Conservation (phyloP, 352 stramenopile genomes). For the Pythium brassicae region DNA sequence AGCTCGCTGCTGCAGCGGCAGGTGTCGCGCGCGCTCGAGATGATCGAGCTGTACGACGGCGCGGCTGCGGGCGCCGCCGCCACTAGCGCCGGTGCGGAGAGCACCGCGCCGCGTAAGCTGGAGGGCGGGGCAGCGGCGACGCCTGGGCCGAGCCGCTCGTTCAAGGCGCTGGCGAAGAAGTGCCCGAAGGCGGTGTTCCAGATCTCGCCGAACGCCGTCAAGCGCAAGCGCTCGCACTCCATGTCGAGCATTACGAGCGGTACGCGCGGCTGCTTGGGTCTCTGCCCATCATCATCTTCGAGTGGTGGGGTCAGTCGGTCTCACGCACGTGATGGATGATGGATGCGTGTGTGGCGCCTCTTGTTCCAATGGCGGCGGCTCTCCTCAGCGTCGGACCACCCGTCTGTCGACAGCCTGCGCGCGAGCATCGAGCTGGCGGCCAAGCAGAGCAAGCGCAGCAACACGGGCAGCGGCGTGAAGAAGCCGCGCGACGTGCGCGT, state of each 20-base stretch:
- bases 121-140: conserved; percentile 2
- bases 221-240: conserved; percentile 61
- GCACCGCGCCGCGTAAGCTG: conserved; percentile 3
- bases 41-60: conserved; percentile 35
- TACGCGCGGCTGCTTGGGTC: conserved; percentile 19
- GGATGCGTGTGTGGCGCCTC: not conserved
- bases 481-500: conserved; percentile 21
- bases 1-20: conserved; percentile 37
- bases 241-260: conserved; percentile 25
- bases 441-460: conserved; percentile 16
- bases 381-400: conserved; percentile 9
- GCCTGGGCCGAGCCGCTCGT: conserved; percentile 10
- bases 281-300: not conserved
- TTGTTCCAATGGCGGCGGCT: not conserved
- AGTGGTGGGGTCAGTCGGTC: not conserved
- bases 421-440: conserved; percentile 15
- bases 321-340: not conserved
- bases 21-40: conserved; percentile 43
- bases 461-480: conserved; percentile 18
- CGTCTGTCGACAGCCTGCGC: conserved; percentile 15
- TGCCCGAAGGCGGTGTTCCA: conserved; percentile 21
- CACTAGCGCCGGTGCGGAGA: conserved; percentile 4
- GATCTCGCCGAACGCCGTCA: conserved; percentile 40
- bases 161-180: conserved; percentile 16
- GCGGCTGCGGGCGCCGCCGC: conserved; percentile 5